Conservation (phyloP, 208 protist genomes). For the Crithidia sp. region DNA sequence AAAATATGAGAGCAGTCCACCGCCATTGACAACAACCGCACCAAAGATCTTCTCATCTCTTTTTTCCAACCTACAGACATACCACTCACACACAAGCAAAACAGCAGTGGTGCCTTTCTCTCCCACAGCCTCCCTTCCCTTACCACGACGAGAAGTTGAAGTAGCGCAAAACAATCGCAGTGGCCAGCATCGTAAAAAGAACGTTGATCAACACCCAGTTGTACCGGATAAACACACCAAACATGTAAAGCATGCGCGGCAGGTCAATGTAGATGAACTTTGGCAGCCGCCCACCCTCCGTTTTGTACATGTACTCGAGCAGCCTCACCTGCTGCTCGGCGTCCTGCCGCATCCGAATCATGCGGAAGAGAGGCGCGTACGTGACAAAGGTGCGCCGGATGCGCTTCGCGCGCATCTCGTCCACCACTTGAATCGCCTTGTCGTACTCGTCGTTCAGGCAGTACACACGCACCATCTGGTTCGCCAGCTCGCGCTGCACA, state of each 20-base stretch:
- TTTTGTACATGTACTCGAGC: slow-evolving; percentile 73
- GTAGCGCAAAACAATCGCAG: slow-evolving; percentile 45
- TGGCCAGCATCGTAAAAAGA: slow-evolving; percentile 53
- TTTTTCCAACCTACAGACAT: not conserved
- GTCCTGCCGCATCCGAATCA: slow-evolving; percentile 69
- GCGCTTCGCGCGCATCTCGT: slow-evolving; percentile 74
- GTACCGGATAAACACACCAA: slow-evolving; percentile 85
- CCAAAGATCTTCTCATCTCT: not conserved
- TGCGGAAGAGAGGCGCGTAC: slow-evolving; percentile 90
- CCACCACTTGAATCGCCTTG: slow-evolving; percentile 75
- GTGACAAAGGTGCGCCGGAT: slow-evolving; percentile 91
- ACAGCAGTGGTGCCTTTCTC: not conserved
- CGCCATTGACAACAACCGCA: too few species aligned
- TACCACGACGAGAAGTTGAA: slow-evolving; percentile 29
- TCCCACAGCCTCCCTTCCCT: not conserved
- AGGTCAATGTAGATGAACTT: slow-evolving; percentile 91
- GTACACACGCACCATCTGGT: slow-evolving; percentile 90
- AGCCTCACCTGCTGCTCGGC: slow-evolving; percentile 71
- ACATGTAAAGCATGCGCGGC: slow-evolving; percentile 87
- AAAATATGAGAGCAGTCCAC: too few species aligned
- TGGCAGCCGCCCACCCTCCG: slow-evolving; percentile 71
- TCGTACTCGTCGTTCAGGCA: slow-evolving; percentile 80
- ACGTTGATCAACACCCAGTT: slow-evolving; percentile 88
- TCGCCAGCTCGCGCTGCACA: slow-evolving; percentile 88
- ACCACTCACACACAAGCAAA: not conserved